Evolutionary conservation across 495 filamentous ascomycete species (phyloP).

Genomic region (Trichocladium antarcticum): DNA sequence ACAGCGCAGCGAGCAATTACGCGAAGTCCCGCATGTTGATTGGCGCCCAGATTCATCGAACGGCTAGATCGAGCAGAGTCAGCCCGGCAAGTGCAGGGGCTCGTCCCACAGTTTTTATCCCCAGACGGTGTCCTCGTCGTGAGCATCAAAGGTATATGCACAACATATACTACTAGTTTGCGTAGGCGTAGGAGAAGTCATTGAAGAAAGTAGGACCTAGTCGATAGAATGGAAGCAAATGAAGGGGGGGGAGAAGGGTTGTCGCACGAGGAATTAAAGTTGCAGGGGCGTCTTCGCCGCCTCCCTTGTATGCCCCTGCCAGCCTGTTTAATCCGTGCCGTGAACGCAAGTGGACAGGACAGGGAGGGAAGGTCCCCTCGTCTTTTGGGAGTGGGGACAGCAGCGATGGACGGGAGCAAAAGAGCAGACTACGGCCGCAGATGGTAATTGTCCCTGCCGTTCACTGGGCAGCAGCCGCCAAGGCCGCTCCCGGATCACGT

Average conservation of each 20-base stretch:
- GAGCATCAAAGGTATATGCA: too few species aligned
- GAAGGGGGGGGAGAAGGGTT: neutral
- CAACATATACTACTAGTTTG: too few species aligned
- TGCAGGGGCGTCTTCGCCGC: neutral
- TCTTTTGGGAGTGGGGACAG: slow-evolving; percentile 9
- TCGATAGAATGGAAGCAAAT: neutral
- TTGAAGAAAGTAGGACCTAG: neutral
- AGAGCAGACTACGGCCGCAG: neutral
- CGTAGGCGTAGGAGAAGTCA: neutral
- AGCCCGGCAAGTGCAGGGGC: too few species aligned
- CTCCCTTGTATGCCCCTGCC: neutral
- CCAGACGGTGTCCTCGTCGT: neutral
- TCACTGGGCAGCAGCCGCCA: neutral
- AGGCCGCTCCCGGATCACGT: slow-evolving; percentile 7
- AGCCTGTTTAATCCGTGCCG: neutral
- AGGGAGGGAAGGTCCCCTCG: slow-evolving; percentile 1
- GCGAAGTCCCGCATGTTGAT: slow-evolving; percentile 9
- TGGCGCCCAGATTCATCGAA: slow-evolving; percentile 16
- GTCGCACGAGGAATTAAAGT: neutral
- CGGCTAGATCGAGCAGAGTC: slow-evolving; percentile 7
- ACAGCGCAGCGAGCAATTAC: slow-evolving; percentile 1
- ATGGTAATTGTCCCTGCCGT: neutral
- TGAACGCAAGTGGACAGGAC: neutral
- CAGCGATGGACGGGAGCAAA: neutral
- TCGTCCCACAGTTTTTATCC: too few species aligned